Evolutionary conservation across 495 filamentous ascomycete genomes (phyloP), one percentile per base, ranked within the genome.

Genomic region (Hypoxylon trugodes): DNA sequence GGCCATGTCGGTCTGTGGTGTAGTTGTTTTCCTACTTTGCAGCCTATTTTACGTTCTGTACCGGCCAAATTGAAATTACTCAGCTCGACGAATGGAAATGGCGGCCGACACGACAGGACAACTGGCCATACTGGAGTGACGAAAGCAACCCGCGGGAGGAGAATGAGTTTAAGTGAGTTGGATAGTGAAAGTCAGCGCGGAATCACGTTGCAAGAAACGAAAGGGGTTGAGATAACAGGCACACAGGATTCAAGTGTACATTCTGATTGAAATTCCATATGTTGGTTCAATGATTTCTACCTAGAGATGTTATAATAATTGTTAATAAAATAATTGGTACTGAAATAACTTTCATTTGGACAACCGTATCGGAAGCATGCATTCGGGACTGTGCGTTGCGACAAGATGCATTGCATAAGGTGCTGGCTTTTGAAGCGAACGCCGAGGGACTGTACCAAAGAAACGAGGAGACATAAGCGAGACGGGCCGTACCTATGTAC

Each of bases 1-100:
- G 65, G 70, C 25, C 72, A 76, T 40, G 61, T 69, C 41, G 74
- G 72, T 2, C 48, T 74, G 9, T 74, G 74, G 74, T 72, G 71
- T 58, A 56, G 61, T 13, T 74, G 64, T 28, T 76, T 72, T 36
- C 72, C 74, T 0, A 62, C 70, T 3, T 28, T 74, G 10, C 72
- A 74, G 22, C 70, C 70, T 2, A 21, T 76, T 15, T 32, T 74
- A 3, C 74, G 72, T 12, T 7, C 63, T 1, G 2, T 69, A 16
- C 65, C 65, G 0, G 54, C 48, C 40, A 61, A 68, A 32, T 57
- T 72, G 1, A 69, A 61, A 33, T n/a, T 69, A 1, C 49, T 57
- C 33, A 48, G 48, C 38, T 32, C 33, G 13, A 22, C 52, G 8
- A 46, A 58, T 37, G 40, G 47, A 15, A 35, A 32, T 37, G 42